phyloP scores from a whole-genome alignment of 1,139 yeast genomes.

The Hanseniaspora sp. region DNA sequence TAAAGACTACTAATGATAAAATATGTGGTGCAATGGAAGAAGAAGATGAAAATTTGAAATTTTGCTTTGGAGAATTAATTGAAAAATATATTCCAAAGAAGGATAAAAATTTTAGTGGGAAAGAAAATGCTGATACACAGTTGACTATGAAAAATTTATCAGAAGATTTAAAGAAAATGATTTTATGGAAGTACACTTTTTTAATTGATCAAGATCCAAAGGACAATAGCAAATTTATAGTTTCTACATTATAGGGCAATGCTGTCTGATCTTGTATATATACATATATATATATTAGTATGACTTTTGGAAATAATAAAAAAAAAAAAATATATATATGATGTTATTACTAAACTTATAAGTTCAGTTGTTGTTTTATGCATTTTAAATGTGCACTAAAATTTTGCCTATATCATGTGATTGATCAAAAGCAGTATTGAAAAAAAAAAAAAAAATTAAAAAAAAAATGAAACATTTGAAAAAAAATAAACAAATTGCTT shows the following conservation, averaged over 20 bases:
- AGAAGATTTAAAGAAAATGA: background rate
- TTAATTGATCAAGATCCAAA: background rate
- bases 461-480: too few relatives aligned
- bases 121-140: background rate
- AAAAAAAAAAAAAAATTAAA: too few relatives aligned
- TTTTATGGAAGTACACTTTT: background rate
- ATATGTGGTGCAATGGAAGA: background rate
- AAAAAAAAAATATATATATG: too few relatives aligned
- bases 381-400: too few relatives aligned
- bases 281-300: too few relatives aligned
- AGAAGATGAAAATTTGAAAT: background rate
- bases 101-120: background rate
- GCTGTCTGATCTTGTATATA: background rate
- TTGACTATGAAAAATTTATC: background rate
- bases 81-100: conserved; percentile 9
- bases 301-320: too few relatives aligned
- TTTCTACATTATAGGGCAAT: background rate
- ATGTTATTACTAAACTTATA: too few relatives aligned
- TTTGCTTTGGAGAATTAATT: conserved; percentile 2
- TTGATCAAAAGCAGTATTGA: too few relatives aligned
- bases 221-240: background rate
- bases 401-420: too few relatives aligned
- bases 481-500: too few relatives aligned
- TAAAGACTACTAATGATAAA: background rate
- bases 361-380: too few relatives aligned